Evolutionary conservation across 1,284 basidiomycete species (phyloP), one percentile per base, ranked within the genome.

Genomic region (Agroathelia rolfsii): DNA sequence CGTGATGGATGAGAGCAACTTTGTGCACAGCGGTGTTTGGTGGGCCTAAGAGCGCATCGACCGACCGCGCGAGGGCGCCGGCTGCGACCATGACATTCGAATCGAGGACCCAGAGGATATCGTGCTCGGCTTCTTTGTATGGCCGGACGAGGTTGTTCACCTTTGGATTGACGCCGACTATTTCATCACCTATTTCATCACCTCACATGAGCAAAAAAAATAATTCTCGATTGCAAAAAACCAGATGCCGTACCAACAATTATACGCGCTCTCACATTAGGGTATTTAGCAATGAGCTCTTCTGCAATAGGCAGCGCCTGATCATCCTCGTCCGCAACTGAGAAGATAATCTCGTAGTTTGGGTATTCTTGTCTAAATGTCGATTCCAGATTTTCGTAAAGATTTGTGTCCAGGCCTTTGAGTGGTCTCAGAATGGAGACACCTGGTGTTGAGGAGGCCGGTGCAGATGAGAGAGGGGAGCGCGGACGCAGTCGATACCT

Each of bases 81-180:
- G 81, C 68, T 19, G 75, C 72, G 11, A 83, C 76, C 42, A 77
- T 76, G 29, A 97, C 75, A 44, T 95, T 95, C 13, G 92, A 94
- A 56, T 99, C 95, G 31, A 98, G 68, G 8, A 98, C 84, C 94
- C 94, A 99, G 29, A 98, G 61, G 30, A 97, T 85, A 51, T 98
- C 92, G 53, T 94, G 66, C 35, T 69, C 59, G 1, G 94, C 93
- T 48, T 74, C 62, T 24, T 64, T 64, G 53, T 94, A 96, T 3
- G 92, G 71, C 23, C 77, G 74, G 40, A 94, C 72, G 24, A 98
- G 76, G 52, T 98, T 98, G 65, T 96, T 97, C 49, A 99, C 82
- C 64, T 98, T 98, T 1, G 95, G 95, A 50, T 99, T 98, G 24
- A 92, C 81, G 2, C 94, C 93, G 12, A 94, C 72, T 20, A 65